Conservation (phyloP, 2,329 filamentous ascomycete species). For the Colletotrichum filicis region DNA sequence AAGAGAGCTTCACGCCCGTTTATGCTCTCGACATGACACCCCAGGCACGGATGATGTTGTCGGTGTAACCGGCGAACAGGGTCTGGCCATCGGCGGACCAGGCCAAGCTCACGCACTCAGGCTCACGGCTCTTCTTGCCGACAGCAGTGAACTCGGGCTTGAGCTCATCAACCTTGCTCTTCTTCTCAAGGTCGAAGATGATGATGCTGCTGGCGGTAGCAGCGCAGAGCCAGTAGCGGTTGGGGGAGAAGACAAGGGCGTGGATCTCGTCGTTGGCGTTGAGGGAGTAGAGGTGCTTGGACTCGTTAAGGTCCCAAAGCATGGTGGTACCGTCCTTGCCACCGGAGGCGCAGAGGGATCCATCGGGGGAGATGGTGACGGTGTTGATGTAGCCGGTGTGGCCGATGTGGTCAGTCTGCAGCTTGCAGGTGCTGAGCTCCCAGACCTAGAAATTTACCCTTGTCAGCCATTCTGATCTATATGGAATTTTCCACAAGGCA, state of each 20-base stretch:
- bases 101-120: constrained; percentile 96
- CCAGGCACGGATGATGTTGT: constrained; percentile 99
- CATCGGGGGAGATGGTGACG: constrained; percentile 99
- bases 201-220: constrained; percentile 98
- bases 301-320: constrained; percentile 99
- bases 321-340: constrained; percentile 99
- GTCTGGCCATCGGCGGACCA: constrained; percentile 99
- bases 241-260: constrained; percentile 99
- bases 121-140: constrained; percentile 99
- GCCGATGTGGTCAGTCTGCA: constrained; percentile 99
- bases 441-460: constrained; percentile 76
- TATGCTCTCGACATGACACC: constrained; percentile 96
- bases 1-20: constrained; percentile 39
- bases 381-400: constrained; percentile 99
- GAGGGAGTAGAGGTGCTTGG: constrained; percentile 99
- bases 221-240: constrained; percentile 99
- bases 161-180: constrained; percentile 99
- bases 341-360: constrained; percentile 97
- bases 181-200: constrained; percentile 99
- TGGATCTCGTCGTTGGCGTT: constrained; percentile 99
- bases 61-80: constrained; percentile 99
- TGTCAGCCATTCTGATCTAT: constrained; percentile 39
- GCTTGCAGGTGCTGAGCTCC: constrained; percentile 99
- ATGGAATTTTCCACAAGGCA: constrained; percentile 16
- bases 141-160: constrained; percentile 97